A percentile compares a stretch with the other conserved stretches of the same genome.
Evolutionary conservation across 108 stramenopile species (phyloP).

Genomic region (Craspedostauros australis): DNA sequence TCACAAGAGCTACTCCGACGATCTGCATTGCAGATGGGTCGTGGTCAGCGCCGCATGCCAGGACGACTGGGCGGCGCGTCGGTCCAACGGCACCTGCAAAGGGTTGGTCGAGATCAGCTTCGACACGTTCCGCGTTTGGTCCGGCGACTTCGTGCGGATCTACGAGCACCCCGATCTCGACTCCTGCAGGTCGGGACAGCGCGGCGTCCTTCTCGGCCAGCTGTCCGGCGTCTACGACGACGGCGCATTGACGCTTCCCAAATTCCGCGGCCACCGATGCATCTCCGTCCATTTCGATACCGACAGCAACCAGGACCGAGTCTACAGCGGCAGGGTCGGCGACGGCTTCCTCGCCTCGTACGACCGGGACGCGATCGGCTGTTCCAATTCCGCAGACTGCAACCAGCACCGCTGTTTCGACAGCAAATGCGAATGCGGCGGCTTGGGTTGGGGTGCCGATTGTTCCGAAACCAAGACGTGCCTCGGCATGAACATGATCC

Average conservation of each 20-base stretch:
- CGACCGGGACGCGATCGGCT: neutral
- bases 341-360: neutral
- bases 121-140: slow-evolving; percentile 1
- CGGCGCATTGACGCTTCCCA: neutral
- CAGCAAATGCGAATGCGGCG: slow-evolving; percentile 2
- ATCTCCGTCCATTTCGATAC: slow-evolving; percentile 1
- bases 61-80: neutral
- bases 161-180: neutral
- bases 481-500: too few species aligned
- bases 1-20: neutral
- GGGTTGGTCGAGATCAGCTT: neutral
- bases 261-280: neutral
- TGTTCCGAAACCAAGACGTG: neutral
- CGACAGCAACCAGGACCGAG: slow-evolving; percentile 1
- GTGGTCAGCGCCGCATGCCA: neutral
- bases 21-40: neutral
- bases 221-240: neutral
- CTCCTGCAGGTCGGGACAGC: neutral
- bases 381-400: neutral
- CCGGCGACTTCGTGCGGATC: slow-evolving; percentile 3
- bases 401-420: neutral
- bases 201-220: slow-evolving; percentile 1
- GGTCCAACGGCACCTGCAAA: too few species aligned
- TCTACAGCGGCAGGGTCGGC: neutral
- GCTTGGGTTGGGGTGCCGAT: neutral